Evolutionary conservation across 1,139 yeast species (phyloP), one percentile per base, ranked within the genome.

Genomic region (Lodderomyces beijingensis): DNA sequence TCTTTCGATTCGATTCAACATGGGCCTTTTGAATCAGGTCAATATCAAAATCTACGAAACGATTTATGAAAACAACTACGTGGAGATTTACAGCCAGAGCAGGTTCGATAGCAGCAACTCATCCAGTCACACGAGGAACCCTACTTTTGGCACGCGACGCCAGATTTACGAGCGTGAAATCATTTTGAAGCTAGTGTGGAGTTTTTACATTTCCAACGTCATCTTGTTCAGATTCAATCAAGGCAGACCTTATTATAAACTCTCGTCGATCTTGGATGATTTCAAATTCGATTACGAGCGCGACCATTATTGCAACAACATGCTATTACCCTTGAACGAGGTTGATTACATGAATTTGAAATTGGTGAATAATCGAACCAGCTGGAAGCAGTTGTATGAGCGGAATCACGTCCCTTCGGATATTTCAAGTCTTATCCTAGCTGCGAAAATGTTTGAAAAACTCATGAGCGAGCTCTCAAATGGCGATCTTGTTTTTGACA

Each of bases 141-240:
- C 41, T 2, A 27, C 31, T 15, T 36, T 36, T 28, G 49, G 57
- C 4, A 58, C 63, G 4, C 51, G 55, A 21, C 51, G 62, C 32
- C 72, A 65, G 41, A 39, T 47, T 16, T 55, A 50, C 32, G 65
- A 57, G 40, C 51, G 60, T 16, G 75, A 71, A 38, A 42, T 58
- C 27, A 39, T 55, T 16, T 39, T 68, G 9, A 53, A 74, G 34
- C 42, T 62, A 4, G 45, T 70, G 8, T 72, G 77, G 77, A 58
- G 56, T 15, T 58, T 60, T 24, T 69, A 64, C 60, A 52, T 59
- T 28, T 43, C 55, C 34, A 45, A 59, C 32, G 49, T 57, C 15
- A 53, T 60, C 3, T 49, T 55, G 21, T 43, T 62, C 17, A 53
- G 74, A 34, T 45, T 62, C 21, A 55, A 54, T 37, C 51, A 54